phyloP scores from a whole-genome alignment of 345 rosid genomes.

The Citrus australasica region DNA sequence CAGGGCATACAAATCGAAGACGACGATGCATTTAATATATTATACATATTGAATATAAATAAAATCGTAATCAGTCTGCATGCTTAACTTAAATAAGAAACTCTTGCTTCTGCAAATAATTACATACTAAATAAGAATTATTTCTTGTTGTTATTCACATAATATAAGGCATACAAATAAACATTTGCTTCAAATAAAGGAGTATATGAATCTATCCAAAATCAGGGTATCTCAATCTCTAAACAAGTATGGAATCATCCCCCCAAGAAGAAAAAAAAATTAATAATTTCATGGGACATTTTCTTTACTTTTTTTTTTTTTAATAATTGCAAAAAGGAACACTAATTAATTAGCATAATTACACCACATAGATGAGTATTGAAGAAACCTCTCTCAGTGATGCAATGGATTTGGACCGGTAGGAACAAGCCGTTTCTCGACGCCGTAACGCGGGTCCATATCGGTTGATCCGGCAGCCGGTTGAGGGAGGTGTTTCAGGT shows the following conservation, averaged over 20 bases:
- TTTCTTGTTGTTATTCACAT: slow-evolving; percentile 4
- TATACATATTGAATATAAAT: background rate
- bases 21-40: background rate
- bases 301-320: background rate
- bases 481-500: slow-evolving; percentile 9
- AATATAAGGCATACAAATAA: background rate
- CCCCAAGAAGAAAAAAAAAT: background rate
- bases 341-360: background rate
- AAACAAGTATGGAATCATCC: slow-evolving; percentile 23
- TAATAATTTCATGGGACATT: slow-evolving; percentile 12
- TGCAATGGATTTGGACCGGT: slow-evolving; percentile 86
- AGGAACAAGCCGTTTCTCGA: slow-evolving; percentile 62
- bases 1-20: slow-evolving; percentile 11
- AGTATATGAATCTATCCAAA: background rate
- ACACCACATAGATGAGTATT: background rate
- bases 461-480: slow-evolving; percentile 23
- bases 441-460: slow-evolving; percentile 55
- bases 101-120: background rate
- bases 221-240: slow-evolving; percentile 8
- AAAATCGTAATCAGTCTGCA: background rate
- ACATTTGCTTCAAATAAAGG: background rate
- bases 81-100: background rate
- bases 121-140: background rate
- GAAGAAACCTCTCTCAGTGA: slow-evolving; percentile 40
- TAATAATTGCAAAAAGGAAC: background rate